Conservation (phyloP, 805 yeast genomes). For the Yamadazyma kitorensis region DNA sequence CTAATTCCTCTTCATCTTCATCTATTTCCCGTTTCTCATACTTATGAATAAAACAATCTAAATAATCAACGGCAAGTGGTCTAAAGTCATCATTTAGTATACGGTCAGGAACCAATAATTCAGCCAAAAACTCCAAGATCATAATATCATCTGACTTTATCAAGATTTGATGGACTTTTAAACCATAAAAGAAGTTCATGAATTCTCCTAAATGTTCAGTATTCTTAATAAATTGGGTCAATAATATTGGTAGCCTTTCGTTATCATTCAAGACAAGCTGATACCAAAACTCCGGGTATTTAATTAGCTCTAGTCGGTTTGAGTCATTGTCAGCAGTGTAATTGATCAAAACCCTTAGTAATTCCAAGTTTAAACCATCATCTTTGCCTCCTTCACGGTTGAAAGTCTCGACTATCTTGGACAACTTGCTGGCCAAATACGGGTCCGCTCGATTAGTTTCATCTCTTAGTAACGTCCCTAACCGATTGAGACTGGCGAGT, state of each 20-base stretch:
- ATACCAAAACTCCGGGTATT: slow-evolving; percentile 19
- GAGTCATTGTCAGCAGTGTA: slow-evolving; percentile 32
- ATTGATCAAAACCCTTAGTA: slow-evolving; percentile 31
- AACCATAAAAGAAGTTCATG: slow-evolving; percentile 13
- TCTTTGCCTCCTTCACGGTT: no score
- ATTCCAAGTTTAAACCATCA: slow-evolving; percentile 14
- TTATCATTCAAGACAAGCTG: slow-evolving; percentile 2
- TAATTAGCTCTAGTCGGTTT: slow-evolving; percentile 16
- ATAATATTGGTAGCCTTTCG: slow-evolving; percentile 19
- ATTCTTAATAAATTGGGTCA: slow-evolving; percentile 31
- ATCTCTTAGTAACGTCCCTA: slow-evolving; percentile 4
- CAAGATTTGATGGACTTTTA: slow-evolving; percentile 4
- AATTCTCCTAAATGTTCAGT: slow-evolving; percentile 18
- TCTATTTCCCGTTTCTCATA: slow-evolving; percentile 6
- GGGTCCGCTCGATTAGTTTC: no score
- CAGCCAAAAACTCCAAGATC: slow-evolving; percentile 12
- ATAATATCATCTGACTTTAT: slow-evolving; percentile 1
- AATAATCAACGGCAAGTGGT: slow-evolving; percentile 4
- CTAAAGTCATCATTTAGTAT: slow-evolving; percentile 7
- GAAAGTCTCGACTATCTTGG: no score
- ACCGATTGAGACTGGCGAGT: no score
- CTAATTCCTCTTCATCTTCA: slow-evolving; percentile 11
- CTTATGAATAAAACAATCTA: slow-evolving; percentile 4
- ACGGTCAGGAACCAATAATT: slow-evolving; percentile 12
- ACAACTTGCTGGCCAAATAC: no score